A percentile compares a stretch with the other conserved stretches of the same genome.
phyloP scores from a whole-genome alignment of 805 yeast genomes.

The Zygosaccharomyces bisporus region DNA sequence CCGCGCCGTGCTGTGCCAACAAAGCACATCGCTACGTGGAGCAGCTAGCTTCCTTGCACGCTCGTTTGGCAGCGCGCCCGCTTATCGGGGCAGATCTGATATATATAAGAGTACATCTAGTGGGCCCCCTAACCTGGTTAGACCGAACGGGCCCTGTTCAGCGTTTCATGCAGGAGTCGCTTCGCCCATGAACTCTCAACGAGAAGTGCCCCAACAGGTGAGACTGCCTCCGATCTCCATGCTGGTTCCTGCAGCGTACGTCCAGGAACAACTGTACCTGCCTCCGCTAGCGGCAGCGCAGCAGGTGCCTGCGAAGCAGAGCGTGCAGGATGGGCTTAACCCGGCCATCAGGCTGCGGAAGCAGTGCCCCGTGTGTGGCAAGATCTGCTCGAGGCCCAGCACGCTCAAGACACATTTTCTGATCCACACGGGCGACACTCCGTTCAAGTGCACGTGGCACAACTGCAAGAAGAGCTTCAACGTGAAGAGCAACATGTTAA shows the following conservation, averaged over 20 bases:
- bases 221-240: constrained; percentile 16
- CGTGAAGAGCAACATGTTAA: constrained; percentile 74
- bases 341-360: constrained; percentile 29
- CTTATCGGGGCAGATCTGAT: background rate
- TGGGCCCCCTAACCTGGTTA: background rate
- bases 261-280: constrained; percentile 4
- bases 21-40: background rate
- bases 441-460: constrained; percentile 58
- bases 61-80: background rate
- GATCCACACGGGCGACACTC: constrained; percentile 81
- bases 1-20: constrained; percentile 2
- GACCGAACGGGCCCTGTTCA: no score
- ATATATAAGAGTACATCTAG: background rate
- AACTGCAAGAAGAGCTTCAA: constrained; percentile 68
- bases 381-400: constrained; percentile 77
- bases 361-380: constrained; percentile 56
- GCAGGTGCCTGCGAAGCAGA: constrained; percentile 5
- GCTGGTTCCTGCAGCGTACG: constrained; percentile 15
- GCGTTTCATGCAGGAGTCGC: background rate
- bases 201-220: constrained; percentile 9
- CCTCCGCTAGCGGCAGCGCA: constrained; percentile 8
- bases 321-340: constrained; percentile 5
- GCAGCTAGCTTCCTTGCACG: background rate
- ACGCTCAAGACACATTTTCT: constrained; percentile 75
- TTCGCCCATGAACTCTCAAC: background rate